Percentiles rank a stretch among this genome's conserved stretches.
phyloP scores from a whole-genome alignment of 257 asterid genomes.

The Nicotiana tomentosiformis region DNA sequence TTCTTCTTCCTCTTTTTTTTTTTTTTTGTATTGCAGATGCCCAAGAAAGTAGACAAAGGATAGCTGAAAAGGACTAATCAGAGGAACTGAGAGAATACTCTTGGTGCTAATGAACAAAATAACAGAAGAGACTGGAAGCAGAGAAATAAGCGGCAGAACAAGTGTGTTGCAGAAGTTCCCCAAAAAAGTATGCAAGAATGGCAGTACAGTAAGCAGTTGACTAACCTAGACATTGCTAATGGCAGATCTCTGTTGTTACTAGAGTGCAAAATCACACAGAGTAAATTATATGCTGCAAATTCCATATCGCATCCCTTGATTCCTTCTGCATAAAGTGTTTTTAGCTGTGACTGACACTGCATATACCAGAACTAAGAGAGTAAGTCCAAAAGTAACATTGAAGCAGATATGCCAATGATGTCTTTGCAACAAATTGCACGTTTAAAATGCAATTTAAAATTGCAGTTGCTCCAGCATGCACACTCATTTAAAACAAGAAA shows the following conservation, averaged over 20 bases:
- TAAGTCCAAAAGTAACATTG: constrained; percentile 13
- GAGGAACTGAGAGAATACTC: neutral
- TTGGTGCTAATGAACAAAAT: neutral
- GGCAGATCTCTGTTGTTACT: constrained; percentile 86
- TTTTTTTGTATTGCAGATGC: neutral
- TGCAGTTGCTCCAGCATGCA: neutral
- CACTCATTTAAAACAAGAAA: neutral
- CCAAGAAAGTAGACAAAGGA: neutral
- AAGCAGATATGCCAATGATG: neutral
- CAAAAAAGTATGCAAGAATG: constrained; percentile 3
- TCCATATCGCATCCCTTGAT: constrained; percentile 88
- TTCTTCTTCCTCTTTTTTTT: neutral
- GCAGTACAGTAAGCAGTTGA: constrained; percentile 8
- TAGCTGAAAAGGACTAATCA: neutral
- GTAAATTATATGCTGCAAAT: constrained; percentile 89
- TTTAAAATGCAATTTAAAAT: neutral
- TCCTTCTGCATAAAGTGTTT: constrained; percentile 92
- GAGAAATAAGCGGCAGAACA: neutral
- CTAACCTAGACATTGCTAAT: constrained; percentile 96
- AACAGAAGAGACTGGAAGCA: neutral
- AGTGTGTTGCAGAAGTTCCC: neutral
- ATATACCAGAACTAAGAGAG: constrained; percentile 20
- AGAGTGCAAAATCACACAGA: constrained; percentile 82
- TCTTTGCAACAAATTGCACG: neutral
- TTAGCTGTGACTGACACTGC: constrained; percentile 99